These are phyloP conservation scores for Davidsoniella eucalypti DNA, from an alignment of 2,329 filamentous ascomycete genomes.

Conservation along the genomic window DNA sequence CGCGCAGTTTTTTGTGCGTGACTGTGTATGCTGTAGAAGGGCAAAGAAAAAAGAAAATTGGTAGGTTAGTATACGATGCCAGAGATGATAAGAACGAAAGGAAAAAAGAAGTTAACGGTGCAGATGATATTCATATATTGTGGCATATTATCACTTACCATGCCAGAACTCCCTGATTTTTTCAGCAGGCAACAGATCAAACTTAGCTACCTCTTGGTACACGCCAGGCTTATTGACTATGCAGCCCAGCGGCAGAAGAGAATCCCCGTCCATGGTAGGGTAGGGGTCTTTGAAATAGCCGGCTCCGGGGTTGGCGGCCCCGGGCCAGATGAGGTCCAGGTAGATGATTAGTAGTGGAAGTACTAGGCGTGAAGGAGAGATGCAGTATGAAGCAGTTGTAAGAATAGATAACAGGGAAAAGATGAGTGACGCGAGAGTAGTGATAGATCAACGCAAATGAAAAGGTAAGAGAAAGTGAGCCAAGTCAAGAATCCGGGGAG, in stretches of 20 bases:
- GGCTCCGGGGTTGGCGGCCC: constrained; percentile 7
- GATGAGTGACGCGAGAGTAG: neutral
- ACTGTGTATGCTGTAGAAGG: constrained; percentile 37
- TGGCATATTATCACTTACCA: constrained; percentile 25
- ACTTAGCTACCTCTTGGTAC: constrained; percentile 37
- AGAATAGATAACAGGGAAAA: neutral
- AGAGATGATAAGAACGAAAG: neutral
- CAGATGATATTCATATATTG: constrained; percentile 4
- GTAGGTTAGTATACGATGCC: no score
- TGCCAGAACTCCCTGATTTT: constrained; percentile 41
- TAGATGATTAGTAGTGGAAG: neutral
- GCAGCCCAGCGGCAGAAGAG: constrained; percentile 40
- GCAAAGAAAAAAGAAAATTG: constrained; percentile 13
- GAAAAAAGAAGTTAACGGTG: neutral
- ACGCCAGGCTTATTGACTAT: constrained; percentile 36
- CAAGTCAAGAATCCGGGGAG: neutral
- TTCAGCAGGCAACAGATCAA: constrained; percentile 32
- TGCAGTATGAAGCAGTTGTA: neutral
- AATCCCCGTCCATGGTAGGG: constrained; percentile 13
- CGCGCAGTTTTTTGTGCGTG: constrained; percentile 39
- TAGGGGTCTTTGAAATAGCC: neutral
- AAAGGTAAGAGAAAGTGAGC: neutral
- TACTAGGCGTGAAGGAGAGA: no score
- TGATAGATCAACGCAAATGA: neutral
- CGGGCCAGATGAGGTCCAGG: neutral